A percentile compares a stretch with the other conserved stretches of the same genome.
Conservation (phyloP, 768 basidiomycete genomes). For the Tricholoma sp. region DNA sequence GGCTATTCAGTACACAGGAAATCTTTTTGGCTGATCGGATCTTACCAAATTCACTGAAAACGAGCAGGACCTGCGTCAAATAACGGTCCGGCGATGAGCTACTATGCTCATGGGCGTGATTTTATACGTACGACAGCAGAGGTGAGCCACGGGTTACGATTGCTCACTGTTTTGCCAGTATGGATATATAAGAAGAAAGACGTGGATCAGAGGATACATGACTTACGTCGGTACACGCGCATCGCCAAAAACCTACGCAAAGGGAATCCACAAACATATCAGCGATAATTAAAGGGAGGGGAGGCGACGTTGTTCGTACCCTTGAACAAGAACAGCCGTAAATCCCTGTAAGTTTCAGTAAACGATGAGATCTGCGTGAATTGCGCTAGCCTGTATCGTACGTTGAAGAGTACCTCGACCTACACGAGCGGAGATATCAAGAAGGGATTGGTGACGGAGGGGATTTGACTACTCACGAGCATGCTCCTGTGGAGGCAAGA, state of each 20-base stretch:
- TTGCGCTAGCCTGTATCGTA: slow-evolving; percentile 10
- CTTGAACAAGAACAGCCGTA: slow-evolving; percentile 46
- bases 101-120: too few relatives aligned
- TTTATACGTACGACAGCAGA: too few relatives aligned
- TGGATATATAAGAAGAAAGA: too few relatives aligned
- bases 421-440: slow-evolving; percentile 11
- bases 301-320: slow-evolving; percentile 18
- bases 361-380: neutral
- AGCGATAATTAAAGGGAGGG: neutral
- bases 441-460: neutral
- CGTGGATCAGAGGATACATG: neutral
- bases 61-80: too few relatives aligned
- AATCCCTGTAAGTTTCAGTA: slow-evolving; percentile 26
- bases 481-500: slow-evolving; percentile 26
- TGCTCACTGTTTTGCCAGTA: too few relatives aligned
- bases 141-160: too few relatives aligned
- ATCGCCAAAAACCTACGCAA: slow-evolving; percentile 36
- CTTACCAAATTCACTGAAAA: too few relatives aligned
- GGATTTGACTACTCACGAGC: slow-evolving; percentile 21
- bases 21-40: too few relatives aligned
- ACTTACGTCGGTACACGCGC: slow-evolving; percentile 42
- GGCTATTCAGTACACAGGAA: too few relatives aligned
- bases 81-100: too few relatives aligned
- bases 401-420: slow-evolving; percentile 49
- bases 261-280: neutral